Conservation (phyloP, 208 protist genomes). For the Trypanosoma congolense region DNA sequence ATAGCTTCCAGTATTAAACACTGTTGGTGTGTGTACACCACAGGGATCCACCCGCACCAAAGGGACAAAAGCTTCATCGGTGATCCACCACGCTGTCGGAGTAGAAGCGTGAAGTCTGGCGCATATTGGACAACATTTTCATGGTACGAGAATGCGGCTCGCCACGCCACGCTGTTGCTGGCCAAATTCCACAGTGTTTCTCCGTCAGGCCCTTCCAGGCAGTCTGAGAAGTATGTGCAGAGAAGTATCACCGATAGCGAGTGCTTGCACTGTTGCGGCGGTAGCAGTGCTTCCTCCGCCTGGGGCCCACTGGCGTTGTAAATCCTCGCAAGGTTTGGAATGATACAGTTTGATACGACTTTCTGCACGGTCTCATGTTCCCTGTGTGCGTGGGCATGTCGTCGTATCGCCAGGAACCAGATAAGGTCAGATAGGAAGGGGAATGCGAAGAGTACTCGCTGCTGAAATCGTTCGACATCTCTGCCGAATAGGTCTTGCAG, state of each 20-base stretch:
- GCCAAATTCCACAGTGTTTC: constrained; percentile 6
- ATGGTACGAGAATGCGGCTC: constrained; percentile 2
- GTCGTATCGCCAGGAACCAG: constrained; percentile 18
- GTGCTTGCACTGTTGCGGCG: constrained; percentile 7
- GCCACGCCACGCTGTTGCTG: constrained; percentile 8
- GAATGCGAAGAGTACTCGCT: constrained; percentile 4
- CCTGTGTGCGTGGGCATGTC: constrained; percentile 3
- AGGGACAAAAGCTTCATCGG: constrained; percentile 24
- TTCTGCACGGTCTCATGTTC: constrained; percentile 24
- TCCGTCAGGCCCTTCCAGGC: not conserved
- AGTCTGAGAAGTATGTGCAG: constrained; percentile 19
- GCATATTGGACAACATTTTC: constrained; percentile 16
- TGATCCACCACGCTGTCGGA: constrained; percentile 5
- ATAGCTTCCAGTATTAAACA: constrained; percentile 44
- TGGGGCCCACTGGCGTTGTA: not conserved
- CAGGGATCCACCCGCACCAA: constrained; percentile 20
- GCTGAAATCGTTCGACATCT: constrained; percentile 4
- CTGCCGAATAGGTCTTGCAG: constrained; percentile 17
- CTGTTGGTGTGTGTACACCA: constrained; percentile 60
- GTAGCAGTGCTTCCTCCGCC: not conserved
- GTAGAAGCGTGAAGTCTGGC: constrained; percentile 11
- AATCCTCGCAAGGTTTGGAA: constrained; percentile 19
- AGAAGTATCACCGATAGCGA: constrained; percentile 10
- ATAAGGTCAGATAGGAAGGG: constrained; percentile 18
- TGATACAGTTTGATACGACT: constrained; percentile 14